These are phyloP conservation scores for Trametes villosa DNA, from an alignment of 768 basidiomycete species.

Conservation along the genomic window DNA sequence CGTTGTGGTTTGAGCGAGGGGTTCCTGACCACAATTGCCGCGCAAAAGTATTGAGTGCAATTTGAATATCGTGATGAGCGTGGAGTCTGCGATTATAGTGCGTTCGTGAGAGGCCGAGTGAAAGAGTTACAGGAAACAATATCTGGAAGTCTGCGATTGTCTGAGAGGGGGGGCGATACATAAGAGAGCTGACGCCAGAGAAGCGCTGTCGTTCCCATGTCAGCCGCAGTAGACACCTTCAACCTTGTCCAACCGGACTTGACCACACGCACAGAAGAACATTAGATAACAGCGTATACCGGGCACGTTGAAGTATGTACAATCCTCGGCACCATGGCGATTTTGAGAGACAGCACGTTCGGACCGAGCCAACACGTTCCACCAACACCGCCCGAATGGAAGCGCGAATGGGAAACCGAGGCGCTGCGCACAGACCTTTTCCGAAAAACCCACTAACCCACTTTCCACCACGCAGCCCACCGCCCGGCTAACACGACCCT, in stretches of 20 bases:
- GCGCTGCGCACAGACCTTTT: background rate
- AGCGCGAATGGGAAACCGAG: background rate
- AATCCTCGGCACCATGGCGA: background rate
- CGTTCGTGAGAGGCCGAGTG: background rate
- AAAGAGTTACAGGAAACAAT: too few species aligned
- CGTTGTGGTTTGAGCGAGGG: constrained; percentile 5
- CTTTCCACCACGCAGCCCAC: background rate
- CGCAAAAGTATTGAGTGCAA: background rate
- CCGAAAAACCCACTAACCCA: background rate
- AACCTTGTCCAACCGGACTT: background rate
- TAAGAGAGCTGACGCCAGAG: too few species aligned
- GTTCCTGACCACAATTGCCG: constrained; percentile 12
- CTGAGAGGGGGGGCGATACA: too few species aligned
- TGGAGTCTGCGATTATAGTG: background rate
- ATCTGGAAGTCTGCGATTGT: too few species aligned
- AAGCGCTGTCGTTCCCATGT: constrained; percentile 1
- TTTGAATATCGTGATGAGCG: background rate
- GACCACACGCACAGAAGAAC: background rate
- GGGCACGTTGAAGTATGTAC: background rate
- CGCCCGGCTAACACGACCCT: background rate
- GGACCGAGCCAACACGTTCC: background rate
- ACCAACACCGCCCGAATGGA: background rate
- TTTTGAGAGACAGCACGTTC: background rate
- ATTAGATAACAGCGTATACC: background rate
- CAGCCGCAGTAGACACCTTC: background rate